Conservation (phyloP, 192 early-diverging fungal species). For the Podochytrium sp. region DNA sequence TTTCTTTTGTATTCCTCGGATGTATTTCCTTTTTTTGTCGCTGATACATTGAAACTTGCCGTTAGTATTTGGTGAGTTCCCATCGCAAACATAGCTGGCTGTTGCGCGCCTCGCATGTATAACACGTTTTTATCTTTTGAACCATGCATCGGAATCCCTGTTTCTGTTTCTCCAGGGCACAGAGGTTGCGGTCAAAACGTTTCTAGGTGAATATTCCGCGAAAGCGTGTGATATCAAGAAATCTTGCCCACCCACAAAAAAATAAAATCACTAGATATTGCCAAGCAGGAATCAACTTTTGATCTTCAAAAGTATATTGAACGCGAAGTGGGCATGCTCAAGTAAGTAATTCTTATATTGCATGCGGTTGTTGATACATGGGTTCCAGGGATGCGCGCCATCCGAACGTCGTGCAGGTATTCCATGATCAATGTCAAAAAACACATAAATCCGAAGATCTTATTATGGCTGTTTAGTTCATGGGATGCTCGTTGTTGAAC, state of each 20-base stretch:
- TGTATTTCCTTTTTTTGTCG: constrained; percentile 2
- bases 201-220: constrained; percentile 32
- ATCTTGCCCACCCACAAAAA: not conserved
- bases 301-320: constrained; percentile 50
- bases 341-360: constrained; percentile 5
- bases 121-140: too few species aligned
- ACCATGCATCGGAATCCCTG: not conserved
- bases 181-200: constrained; percentile 52
- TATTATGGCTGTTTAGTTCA: constrained; percentile 33
- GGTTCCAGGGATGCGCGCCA: constrained; percentile 42
- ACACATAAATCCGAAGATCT: not conserved
- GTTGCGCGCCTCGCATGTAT: too few species aligned
- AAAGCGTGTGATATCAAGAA: too few species aligned
- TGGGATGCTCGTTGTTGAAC: constrained; percentile 44
- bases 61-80: constrained; percentile 31
- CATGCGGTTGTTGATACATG: not conserved
- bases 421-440: not conserved
- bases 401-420: constrained; percentile 50
- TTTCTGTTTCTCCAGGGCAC: constrained; percentile 35
- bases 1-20: not conserved
- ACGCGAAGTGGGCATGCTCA: constrained; percentile 48
- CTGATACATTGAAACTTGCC: too few species aligned
- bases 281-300: constrained; percentile 35
- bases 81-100: too few species aligned
- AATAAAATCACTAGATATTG: constrained; percentile 22